A percentile compares a stretch with the other conserved stretches of the same genome.
These are phyloP conservation scores for Cutaneotrichosporon curvatum DNA, from an alignment of 1,284 basidiomycete genomes.

Conservation along the genomic window DNA sequence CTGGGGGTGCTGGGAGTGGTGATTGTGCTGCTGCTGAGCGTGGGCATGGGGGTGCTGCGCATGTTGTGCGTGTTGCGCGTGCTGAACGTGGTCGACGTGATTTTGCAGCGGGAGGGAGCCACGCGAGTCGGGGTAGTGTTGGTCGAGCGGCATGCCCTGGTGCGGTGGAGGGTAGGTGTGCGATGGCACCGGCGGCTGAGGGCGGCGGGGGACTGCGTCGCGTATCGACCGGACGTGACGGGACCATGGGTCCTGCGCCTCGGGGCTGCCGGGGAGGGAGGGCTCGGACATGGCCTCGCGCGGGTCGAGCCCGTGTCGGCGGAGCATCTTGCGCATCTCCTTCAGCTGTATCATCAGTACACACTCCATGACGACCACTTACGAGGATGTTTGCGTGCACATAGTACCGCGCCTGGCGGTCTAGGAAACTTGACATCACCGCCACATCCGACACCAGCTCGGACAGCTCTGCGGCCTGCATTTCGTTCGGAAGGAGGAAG, in stretches of 20 bases:
- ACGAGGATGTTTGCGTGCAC: slow-evolving; percentile 7
- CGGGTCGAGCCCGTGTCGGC: slow-evolving; percentile 15
- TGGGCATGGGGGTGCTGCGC: background rate
- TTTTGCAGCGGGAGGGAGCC: too few relatives aligned
- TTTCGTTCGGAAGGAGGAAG: slow-evolving; percentile 10
- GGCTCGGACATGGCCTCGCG: slow-evolving; percentile 4
- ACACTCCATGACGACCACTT: slow-evolving; percentile 1
- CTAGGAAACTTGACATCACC: slow-evolving; percentile 8
- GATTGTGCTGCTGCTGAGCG: too few relatives aligned
- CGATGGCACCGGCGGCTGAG: background rate
- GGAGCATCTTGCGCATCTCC: slow-evolving; percentile 16
- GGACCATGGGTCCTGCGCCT: slow-evolving; percentile 11
- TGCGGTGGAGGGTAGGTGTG: background rate
- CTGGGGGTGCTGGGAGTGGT: too few relatives aligned
- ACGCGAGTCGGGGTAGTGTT: too few relatives aligned
- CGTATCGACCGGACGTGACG: slow-evolving; percentile 8
- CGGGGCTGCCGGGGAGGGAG: slow-evolving; percentile 11
- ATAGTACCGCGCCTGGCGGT: slow-evolving; percentile 6
- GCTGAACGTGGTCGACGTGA: too few relatives aligned
- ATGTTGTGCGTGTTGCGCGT: background rate
- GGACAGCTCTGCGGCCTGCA: slow-evolving; percentile 8
- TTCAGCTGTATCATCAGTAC: slow-evolving; percentile 7
- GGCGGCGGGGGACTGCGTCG: slow-evolving; percentile 3
- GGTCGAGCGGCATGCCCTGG: background rate
- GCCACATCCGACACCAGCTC: slow-evolving; percentile 14